Evolutionary conservation across 1,284 basidiomycete genomes (phyloP), one percentile per base, ranked within the genome.

Genomic region (Cutaneotrichosporon dermatis): DNA sequence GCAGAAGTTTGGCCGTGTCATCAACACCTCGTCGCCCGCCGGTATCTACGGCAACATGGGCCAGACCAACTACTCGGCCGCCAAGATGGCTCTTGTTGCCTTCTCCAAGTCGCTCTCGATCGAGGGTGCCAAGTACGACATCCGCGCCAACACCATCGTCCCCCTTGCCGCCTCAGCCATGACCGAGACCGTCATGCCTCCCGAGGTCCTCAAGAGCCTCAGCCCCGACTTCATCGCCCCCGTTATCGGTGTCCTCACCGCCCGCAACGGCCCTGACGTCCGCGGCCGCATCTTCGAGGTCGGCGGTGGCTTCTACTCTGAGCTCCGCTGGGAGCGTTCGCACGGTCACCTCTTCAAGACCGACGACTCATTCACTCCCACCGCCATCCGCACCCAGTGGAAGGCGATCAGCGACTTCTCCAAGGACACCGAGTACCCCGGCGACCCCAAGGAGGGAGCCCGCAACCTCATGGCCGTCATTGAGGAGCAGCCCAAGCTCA

Each of bases 151-250:
- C 66, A 88, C 84, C 25, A 90, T 99, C 66, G 94, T 91, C 6
- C 96, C 95, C 6, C 88, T 92, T 67, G 93, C 93, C 35, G 93
- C 93, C 0, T 94, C 92, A 5, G 85, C 86, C 36, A 95, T 97
- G 90, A 94, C 92, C 3, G 92, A 88, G 69, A 95, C 92, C 0
- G 82, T 97, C 72, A 92, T 98, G 90, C 92, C 95, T 12, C 89
- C 90, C n/a, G 95, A 99, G 65, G 88, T 98, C 84, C 86, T 99
- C 63, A 88, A 86, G 54, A 88, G 92, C 70, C 80, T 99, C 56
- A 91, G 90, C 84, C 96, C 96, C 40, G 90, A 92, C 73, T 92
- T 88, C 66, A 89, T 99, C 51, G 93, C 92, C 1, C 94, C 96
- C 2, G 87, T 99, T 62, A 92, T 97, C 50, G 87, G 84, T 34